phyloP scores from a whole-genome alignment of 768 basidiomycete genomes.

The Termitomyces sp. region DNA sequence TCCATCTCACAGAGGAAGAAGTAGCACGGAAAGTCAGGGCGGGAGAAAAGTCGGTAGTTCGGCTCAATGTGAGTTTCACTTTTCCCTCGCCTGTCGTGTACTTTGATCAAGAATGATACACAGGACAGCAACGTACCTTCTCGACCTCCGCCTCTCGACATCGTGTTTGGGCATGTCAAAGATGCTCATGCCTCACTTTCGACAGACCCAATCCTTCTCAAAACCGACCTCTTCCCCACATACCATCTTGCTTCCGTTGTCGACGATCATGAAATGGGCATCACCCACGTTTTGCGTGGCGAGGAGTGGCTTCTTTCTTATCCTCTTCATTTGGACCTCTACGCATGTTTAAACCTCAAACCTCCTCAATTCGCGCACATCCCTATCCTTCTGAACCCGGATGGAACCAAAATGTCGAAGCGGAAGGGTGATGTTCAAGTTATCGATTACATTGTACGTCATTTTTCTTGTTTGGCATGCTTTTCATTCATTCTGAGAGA shows the following conservation, averaged over 20 bases:
- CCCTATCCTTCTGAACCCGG: conserved; percentile 82
- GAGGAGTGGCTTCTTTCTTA: conserved; percentile 99
- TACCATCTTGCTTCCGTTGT: conserved; percentile 96
- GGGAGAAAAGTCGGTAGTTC: conserved; percentile 76
- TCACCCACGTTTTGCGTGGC: conserved; percentile 92
- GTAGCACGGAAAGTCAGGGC: conserved; percentile 65
- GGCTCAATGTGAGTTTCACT: conserved; percentile 67
- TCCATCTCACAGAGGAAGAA: conserved; percentile 85
- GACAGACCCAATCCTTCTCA: conserved; percentile 89
- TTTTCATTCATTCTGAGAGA: neutral
- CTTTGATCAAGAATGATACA: neutral
- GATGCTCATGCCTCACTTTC: conserved; percentile 75
- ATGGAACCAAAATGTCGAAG: conserved; percentile 94
- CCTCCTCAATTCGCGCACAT: conserved; percentile 88
- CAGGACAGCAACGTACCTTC: conserved; percentile 57
- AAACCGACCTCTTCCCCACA: conserved; percentile 90
- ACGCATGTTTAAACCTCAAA: conserved; percentile 64
- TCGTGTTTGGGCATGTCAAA: conserved; percentile 70
- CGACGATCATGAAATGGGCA: conserved; percentile 94
- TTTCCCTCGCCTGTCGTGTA: neutral
- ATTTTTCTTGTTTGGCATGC: neutral
- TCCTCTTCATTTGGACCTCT: conserved; percentile 86
- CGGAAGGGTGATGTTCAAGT: conserved; percentile 87
- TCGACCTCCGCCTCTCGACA: conserved; percentile 48
- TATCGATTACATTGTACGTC: conserved; percentile 73